A percentile compares a stretch with the other conserved stretches of the same genome.
Conservation (phyloP, 2,329 filamentous ascomycete genomes). For the Claviceps sp. region DNA sequence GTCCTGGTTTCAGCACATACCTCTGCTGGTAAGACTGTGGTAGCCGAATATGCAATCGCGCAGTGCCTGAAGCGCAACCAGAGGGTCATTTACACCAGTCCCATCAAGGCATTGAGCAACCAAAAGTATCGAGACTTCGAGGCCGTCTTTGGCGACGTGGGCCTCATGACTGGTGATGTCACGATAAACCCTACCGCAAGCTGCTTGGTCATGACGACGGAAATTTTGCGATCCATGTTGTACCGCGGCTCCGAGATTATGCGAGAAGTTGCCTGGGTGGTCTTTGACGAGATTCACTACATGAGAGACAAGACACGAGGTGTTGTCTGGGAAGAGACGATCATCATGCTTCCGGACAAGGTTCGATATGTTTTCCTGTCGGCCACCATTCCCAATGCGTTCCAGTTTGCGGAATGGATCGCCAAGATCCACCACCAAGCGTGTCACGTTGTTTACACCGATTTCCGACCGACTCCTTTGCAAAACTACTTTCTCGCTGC, state of each 20-base stretch:
- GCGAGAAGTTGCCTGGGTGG: conserved; percentile 96
- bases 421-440: conserved; percentile 95
- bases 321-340: conserved; percentile 98
- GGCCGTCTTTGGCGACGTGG: conserved; percentile 90
- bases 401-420: conserved; percentile 99
- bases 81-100: conserved; percentile 96
- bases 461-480: conserved; percentile 90
- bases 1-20: conserved; percentile 95
- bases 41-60: conserved; percentile 95
- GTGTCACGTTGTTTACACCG: conserved; percentile 97
- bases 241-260: conserved; percentile 98
- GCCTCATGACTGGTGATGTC: conserved; percentile 96
- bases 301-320: conserved; percentile 88
- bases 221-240: conserved; percentile 97
- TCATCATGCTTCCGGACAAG: conserved; percentile 95
- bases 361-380: conserved; percentile 97
- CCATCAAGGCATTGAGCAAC: conserved; percentile 96
- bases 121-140: conserved; percentile 97
- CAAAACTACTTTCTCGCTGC: conserved; percentile 97
- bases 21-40: conserved; percentile 93
- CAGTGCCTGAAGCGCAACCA: conserved; percentile 96
- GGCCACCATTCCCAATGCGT: conserved; percentile 94
- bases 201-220: conserved; percentile 97
- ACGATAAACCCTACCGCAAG: conserved; percentile 98
- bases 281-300: conserved; percentile 98